Base-by-base conservation (phyloP, 345 rosid genomes). In the Cardamine chenopodiifolia region DNA sequence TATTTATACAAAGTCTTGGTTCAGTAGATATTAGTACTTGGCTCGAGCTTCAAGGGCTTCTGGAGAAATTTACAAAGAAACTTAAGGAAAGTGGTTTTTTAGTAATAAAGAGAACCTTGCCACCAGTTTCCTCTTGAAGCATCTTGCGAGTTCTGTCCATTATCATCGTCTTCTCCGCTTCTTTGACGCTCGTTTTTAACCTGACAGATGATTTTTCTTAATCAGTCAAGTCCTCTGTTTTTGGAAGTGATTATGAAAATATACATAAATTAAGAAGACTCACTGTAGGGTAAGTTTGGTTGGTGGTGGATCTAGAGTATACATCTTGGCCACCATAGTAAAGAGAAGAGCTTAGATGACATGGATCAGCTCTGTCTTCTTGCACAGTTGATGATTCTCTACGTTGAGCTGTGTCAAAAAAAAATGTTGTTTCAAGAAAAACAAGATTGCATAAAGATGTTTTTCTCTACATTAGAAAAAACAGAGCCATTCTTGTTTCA, bases 111-210 rank as follows among this genome's bases (percentile, higher is more conserved):
- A 12, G 98, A 91, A 83, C 98, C 98, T 84, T 89, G 87, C 98
- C 98, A 94, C 98, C 98, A 94, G 67, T 94, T 91, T 78, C 97
- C 98, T 82, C 98, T 88, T 18, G 96, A 87, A 37, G 85, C 98
- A 82, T 80, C 84, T 19, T 79, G 80, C 2, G 93, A 78, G 72
- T 83, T 84, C 60, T 78, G 76, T 68, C 81, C 89, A 58, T 82
- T 85, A 22, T 85, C 79, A 77, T 85, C 96, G 71, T 85, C 87
- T 71, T 86, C 94, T 47, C 75, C 67, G 7, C 35, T 63, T 73
- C 56, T 89, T 23, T 70, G 82, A 32, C 84, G 88, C 40, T 88
- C 89, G 83, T 81, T 89, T 49, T 79, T 78, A 15, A n/a, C 62
- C 78, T 73, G 55, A 68, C 37, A 59, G 6, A 64, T 37, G 34